These are phyloP conservation scores for Puccinia hordei DNA, from an alignment of 1,284 basidiomycete genomes.

Conservation along the genomic window DNA sequence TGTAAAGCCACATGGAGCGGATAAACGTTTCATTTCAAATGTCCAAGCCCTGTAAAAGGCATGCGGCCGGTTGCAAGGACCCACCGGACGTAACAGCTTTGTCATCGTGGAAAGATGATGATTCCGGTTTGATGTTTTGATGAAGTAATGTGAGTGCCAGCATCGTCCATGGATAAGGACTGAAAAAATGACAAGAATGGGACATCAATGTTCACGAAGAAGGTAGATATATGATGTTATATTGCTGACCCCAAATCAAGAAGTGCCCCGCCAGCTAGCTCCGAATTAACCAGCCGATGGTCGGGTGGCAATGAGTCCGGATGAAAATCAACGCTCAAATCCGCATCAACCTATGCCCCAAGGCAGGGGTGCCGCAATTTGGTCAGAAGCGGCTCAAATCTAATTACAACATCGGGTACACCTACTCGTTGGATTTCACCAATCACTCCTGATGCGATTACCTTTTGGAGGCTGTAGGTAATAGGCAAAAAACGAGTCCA, in stretches of 20 bases:
- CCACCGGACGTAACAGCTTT: background rate
- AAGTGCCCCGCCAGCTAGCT: constrained; percentile 78
- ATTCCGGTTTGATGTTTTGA: constrained; percentile 4
- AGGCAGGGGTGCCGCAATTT: constrained; percentile 63
- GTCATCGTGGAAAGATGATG: background rate
- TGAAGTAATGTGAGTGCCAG: constrained; percentile 46
- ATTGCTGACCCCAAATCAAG: constrained; percentile 67
- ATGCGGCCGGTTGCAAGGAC: background rate
- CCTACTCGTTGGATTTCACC: constrained; percentile 36
- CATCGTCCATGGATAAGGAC: constrained; percentile 47
- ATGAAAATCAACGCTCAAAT: constrained; percentile 55
- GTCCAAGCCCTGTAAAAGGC: background rate
- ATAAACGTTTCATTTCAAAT: background rate
- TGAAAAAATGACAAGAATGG: background rate
- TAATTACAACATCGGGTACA: background rate
- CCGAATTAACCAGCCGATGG: constrained; percentile 79
- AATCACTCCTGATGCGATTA: constrained; percentile 59
- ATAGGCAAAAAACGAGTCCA: constrained; percentile 79
- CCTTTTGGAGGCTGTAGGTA: constrained; percentile 67
- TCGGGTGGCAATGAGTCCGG: constrained; percentile 61
- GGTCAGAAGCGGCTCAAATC: constrained; percentile 56
- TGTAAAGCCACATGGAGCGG: background rate
- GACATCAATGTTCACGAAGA: background rate
- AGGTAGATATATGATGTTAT: constrained; percentile 49
- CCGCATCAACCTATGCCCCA: constrained; percentile 62